A percentile compares a stretch with the other conserved stretches of the same genome.
These are phyloP conservation scores for Arthrinium puccinioides DNA, from an alignment of 2,329 filamentous ascomycete species.

Conservation along the genomic window DNA sequence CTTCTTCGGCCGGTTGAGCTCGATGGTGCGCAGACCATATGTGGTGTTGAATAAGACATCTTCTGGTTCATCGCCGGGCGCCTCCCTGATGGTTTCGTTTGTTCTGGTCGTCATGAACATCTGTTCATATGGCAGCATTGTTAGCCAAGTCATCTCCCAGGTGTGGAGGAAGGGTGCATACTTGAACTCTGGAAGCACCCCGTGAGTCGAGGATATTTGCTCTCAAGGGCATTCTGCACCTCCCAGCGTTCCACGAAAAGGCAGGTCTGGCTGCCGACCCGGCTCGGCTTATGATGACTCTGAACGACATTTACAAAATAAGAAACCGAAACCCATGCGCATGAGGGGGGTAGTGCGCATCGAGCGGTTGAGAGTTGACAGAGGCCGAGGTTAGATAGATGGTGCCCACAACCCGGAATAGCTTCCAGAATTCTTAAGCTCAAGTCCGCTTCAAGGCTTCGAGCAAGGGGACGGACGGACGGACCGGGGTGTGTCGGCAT, in stretches of 20 bases:
- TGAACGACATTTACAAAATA: slow-evolving; percentile 49
- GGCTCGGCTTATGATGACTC: slow-evolving; percentile 45
- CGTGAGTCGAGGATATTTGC: slow-evolving; percentile 63
- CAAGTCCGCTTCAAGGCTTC: slow-evolving; percentile 1
- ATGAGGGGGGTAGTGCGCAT: slow-evolving; percentile 23
- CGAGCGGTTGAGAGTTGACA: slow-evolving; percentile 12
- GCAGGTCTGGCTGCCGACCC: slow-evolving; percentile 40
- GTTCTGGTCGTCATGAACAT: slow-evolving; percentile 26
- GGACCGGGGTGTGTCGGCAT: neutral
- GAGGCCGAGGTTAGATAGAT: slow-evolving; percentile 1
- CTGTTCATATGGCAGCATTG: slow-evolving; percentile 14
- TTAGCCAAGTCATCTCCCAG: neutral
- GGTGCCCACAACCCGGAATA: no score
- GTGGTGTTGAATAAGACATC: slow-evolving; percentile 89
- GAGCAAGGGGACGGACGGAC: neutral
- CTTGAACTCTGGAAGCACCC: slow-evolving; percentile 43
- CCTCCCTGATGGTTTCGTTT: slow-evolving; percentile 39
- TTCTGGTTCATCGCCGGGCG: slow-evolving; percentile 65
- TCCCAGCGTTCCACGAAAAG: slow-evolving; percentile 30
- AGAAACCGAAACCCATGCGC: slow-evolving; percentile 26
- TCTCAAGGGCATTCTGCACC: slow-evolving; percentile 67
- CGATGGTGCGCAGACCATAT: slow-evolving; percentile 84
- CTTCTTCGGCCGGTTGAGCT: slow-evolving; percentile 89
- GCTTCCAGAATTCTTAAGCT: no score
- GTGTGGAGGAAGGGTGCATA: slow-evolving; percentile 23